Percentiles rank a stretch among this genome's conserved stretches.
Evolutionary conservation across 2,329 filamentous ascomycete species (phyloP).

Genomic region (Aureobasidium leucospermi): DNA sequence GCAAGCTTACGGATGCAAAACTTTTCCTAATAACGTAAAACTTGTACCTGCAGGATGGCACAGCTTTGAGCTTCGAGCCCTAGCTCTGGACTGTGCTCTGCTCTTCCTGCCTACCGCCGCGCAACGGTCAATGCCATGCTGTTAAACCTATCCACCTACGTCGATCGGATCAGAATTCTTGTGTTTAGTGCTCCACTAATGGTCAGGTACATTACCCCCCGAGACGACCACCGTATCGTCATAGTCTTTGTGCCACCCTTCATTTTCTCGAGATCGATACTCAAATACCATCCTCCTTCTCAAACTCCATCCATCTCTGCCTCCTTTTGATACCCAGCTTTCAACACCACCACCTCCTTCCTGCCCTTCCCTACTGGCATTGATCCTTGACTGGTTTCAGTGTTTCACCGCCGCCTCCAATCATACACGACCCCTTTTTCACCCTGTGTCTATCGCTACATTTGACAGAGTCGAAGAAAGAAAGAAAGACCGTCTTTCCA

Average conservation of each 20-base stretch:
- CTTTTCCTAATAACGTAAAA: background rate
- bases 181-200: background rate
- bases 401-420: background rate
- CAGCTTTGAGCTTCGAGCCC: background rate
- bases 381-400: background rate
- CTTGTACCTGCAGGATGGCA: background rate
- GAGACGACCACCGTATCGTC: background rate
- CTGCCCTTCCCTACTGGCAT: background rate
- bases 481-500: background rate
- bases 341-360: background rate
- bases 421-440: background rate
- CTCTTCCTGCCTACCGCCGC: background rate
- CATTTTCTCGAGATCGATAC: background rate
- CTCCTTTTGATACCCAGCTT: background rate
- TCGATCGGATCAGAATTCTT: background rate
- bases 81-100: background rate
- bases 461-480: conserved; percentile 1
- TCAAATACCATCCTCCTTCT: background rate
- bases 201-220: background rate
- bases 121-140: background rate
- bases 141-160: conserved; percentile 1
- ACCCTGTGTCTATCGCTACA: background rate
- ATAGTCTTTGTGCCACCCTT: background rate
- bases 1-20: background rate
- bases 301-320: background rate